These are phyloP conservation scores for Komagataella populi DNA, from an alignment of 805 yeast species.

Conservation along the genomic window DNA sequence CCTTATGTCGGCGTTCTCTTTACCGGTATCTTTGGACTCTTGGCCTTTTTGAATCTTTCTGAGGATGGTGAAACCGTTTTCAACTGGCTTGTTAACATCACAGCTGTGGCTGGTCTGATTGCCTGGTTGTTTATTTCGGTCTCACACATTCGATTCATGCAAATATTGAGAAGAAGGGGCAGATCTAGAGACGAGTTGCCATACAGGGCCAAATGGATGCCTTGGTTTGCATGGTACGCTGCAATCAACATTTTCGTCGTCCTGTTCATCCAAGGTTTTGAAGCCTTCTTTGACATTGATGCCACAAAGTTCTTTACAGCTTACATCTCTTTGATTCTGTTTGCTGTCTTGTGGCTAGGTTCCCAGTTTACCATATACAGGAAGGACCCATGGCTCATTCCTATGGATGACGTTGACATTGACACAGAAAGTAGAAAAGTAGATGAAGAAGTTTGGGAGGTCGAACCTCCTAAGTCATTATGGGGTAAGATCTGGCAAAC, in stretches of 20 bases:
- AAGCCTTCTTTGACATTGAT: conserved; percentile 40
- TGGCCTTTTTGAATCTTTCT: conserved; percentile 47
- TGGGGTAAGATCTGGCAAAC: conserved; percentile 45
- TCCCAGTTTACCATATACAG: conserved; percentile 35
- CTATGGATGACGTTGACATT: conserved; percentile 51
- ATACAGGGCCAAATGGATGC: conserved; percentile 61
- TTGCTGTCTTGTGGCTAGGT: conserved; percentile 37
- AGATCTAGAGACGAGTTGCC: conserved; percentile 60
- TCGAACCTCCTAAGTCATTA: conserved; percentile 31
- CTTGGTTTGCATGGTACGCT: conserved; percentile 52
- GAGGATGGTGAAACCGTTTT: conserved; percentile 43
- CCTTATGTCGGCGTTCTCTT: conserved; percentile 42
- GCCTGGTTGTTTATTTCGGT: conserved; percentile 57
- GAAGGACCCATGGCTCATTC: conserved; percentile 30
- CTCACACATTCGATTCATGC: conserved; percentile 59
- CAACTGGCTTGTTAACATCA: conserved; percentile 59
- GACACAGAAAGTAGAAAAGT: conserved; percentile 53
- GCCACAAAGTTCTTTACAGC: conserved; percentile 53
- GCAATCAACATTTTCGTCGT: conserved; percentile 37
- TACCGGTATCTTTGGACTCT: conserved; percentile 48
- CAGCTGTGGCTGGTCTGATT: conserved; percentile 64
- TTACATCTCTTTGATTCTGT: conserved; percentile 55
- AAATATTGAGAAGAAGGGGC: conserved; percentile 44
- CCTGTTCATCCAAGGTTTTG: conserved; percentile 60
- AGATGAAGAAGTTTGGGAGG: conserved; percentile 49